Base-by-base conservation (phyloP, 257 asterid species). In the Primulina tabacum region DNA sequence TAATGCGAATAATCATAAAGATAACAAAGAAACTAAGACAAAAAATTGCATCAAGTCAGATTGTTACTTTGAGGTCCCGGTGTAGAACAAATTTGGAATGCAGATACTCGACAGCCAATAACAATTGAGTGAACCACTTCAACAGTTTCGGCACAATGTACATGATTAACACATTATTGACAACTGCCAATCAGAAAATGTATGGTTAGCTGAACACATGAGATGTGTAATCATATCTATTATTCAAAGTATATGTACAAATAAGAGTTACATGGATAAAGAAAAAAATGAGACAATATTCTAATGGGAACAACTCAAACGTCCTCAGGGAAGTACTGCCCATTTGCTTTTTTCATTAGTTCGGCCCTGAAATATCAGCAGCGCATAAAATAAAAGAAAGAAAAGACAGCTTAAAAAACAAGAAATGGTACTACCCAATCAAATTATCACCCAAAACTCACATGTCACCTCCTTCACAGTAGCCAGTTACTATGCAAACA, bases 391-490 rank as follows among this genome's bases (percentile, higher is more conserved):
- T 47, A 37, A 21, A 30, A 63, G 55, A 7, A 30, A 62, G 30
- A 57, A 16, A 16, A 61, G 16, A 70, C 16, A 11, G 8, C 24
- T 24, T 62, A 29, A 30, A 5, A 63, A 28, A 52, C 0, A 4
- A 18, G 21, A 20, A 50, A 62, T 8, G 35, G 60, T 5, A 24
- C 29, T 40, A 60, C 64, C 61, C 26, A 12, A 11, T 67, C 62
- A 52, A 67, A 38, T 70, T 24, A 56, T 57, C 32, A 34, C 61
- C 63, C 38, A 74, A 58, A 68, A 81, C 97, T 89, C 83, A 94
- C 99, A 94, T 89, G 85, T 94, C 99, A 58, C 99, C 99, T 29
- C 98, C 98, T 80, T 94, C 99, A 66, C 99, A 94, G 82, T 91
- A 91, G 69, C 99, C 96, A 21, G 99, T 94, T 60, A 94, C 90